Evolutionary conservation across 441 rosid species (phyloP), one percentile per base, ranked within the genome.

Genomic region (Bocquillonia castaneifolia): DNA sequence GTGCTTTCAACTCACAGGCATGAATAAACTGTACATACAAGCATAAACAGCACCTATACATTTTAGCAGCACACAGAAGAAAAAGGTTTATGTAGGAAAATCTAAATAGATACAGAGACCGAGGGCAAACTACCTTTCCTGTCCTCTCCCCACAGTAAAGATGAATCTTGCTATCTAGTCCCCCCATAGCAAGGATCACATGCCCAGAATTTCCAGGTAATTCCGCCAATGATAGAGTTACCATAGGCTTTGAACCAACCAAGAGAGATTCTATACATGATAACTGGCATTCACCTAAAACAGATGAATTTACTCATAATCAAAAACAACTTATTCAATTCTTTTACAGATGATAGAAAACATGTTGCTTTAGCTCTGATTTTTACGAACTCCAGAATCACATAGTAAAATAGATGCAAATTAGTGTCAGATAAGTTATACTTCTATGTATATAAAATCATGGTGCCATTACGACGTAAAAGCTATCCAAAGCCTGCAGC

Each of bases 1-100:
- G 99, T 72, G 92, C 99, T 84, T 90, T 91, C 72, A 93, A 81
- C 76, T 89, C 97, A 78, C 95, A 91, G 69, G 87, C 90, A 74
- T 64, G 88, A 56, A 81, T 78, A 75, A 90, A 91, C 96, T 93
- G 84, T 59, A 77, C 17, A 67, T 23, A 79, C 22, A 64, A 64
- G 59, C 32, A 58, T 64, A 59, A 68, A 69, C 40, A 69, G 28
- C 8, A 28, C n/a, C 60, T 39, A 20, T 26, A 64, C 6, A 45
- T 53, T 47, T 62, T 48, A 39, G 51, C 18, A 40, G 80, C 34
- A 42, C 51, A 29, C 50, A 64, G 20, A 70, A 9, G 36, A 77
- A 48, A 47, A 10, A 64, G n/a, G 17, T 42, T 44, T 52, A 22
- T n/a, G 55, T 56, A 40, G 31, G n/a, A 20, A 8, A 51, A 10